Base-by-base conservation (phyloP, 2,329 filamentous ascomycete species). In the Colletotrichum caudatum region DNA sequence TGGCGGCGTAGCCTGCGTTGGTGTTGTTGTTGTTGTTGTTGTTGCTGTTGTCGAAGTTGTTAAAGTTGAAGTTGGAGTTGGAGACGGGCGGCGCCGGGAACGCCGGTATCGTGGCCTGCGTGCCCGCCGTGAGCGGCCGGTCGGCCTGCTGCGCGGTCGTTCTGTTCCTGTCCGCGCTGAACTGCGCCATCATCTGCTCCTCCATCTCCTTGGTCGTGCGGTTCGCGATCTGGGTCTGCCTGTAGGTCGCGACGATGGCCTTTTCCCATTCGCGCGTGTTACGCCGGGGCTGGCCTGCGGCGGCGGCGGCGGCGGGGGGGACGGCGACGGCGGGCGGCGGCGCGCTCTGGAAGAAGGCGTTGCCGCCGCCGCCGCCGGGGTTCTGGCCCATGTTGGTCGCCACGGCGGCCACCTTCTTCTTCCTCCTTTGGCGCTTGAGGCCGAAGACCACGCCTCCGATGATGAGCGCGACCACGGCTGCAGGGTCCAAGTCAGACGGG, bases 121-220 rank as follows among this genome's bases (percentile, higher is more conserved):
- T 37, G 26, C 18, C 29, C 6, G 35, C 33, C 9, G 8, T 41
- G 1, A 5, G 14, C 5, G 54, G 59, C 11, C 20, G 39, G n/a
- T 54, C n/a, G n/a, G 65, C 29, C 29, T 29, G 48, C 20, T 56
- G 20, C n/a, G 61, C 23, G 14, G 20, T 1, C 26, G 6, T 23
- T 18, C 37, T 39, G 9, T 35, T 44, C 39, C 48, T 64, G 46
- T 61, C 69, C 8, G 39, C 46, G 35, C 18, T 56, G 59, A 57
- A 69, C 41, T 69, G 69, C 18, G 66, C 59, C 29, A 60, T 26
- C 69, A 72, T 69, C 48, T 69, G 69, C 48, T 64, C 69, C 48
- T 72, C 69, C 69, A 72, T 72, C 54, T 69, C 59, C 8, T 37
- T 26, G 5, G 69, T 69, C 37, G 65, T 64, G 39, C 65, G 69